Evolutionary conservation across 768 basidiomycete species (phyloP).

Genomic region (Tricholoma furcatifolium): DNA sequence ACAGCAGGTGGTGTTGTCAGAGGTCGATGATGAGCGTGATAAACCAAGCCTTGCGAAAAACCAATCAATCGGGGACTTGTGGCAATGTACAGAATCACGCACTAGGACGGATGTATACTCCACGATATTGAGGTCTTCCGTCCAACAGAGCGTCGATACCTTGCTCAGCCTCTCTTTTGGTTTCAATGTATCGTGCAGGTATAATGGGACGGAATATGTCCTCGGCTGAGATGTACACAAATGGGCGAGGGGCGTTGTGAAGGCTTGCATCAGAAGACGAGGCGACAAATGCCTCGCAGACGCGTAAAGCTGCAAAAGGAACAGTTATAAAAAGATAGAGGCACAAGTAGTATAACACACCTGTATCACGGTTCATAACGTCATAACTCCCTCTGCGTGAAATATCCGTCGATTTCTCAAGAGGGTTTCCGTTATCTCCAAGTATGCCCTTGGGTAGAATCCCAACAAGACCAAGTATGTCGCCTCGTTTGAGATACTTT

Average conservation of each 20-base stretch:
- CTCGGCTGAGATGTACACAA: conserved; percentile 95
- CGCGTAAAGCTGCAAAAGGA: conserved; percentile 54
- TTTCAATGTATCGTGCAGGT: conserved; percentile 82
- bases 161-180: conserved; percentile 90
- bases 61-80: conserved; percentile 1
- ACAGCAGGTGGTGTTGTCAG: conserved; percentile 83
- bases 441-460: conserved; percentile 36
- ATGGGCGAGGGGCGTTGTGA: conserved; percentile 51
- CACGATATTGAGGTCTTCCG: conserved; percentile 48
- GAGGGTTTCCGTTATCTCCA: conserved; percentile 53
- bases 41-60: conserved; percentile 76
- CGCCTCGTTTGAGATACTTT: conserved; percentile 56
- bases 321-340: background rate
- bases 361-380: conserved; percentile 83
- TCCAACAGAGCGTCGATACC: conserved; percentile 57
- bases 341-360: conserved; percentile 43
- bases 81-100: conserved; percentile 26
- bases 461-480: conserved; percentile 49
- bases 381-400: conserved; percentile 61
- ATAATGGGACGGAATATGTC: conserved; percentile 89
- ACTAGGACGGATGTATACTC: conserved; percentile 90
- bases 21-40: conserved; percentile 94
- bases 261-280: conserved; percentile 30
- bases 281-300: conserved; percentile 73
- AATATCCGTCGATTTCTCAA: conserved; percentile 41